Base-by-base conservation (phyloP, 768 basidiomycete genomes). In the Mycena rebaudengoi region DNA sequence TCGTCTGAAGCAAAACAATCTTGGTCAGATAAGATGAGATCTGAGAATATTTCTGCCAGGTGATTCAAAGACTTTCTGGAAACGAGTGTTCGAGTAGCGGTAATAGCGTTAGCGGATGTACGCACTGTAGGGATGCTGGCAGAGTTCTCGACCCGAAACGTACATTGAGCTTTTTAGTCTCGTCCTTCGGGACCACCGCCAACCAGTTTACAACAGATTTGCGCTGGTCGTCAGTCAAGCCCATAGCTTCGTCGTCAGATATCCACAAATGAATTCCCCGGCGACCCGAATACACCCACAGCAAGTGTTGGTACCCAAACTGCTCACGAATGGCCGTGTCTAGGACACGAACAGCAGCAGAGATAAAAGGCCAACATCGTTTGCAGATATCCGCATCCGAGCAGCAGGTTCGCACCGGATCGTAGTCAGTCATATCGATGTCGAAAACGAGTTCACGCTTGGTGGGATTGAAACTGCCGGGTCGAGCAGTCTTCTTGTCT, bases 401-500 rank as follows among this genome's bases (percentile, higher is more conserved):
- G 79, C 98, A 99, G 77, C 98, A 99, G 1, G 96, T 98, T 48
- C 98, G 90, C 71, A 99, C 87, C 44, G 89, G 83, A 74, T 99
- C 97, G 78, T 99, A 99, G 78, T 99, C 98, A 16, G 98, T 97
- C 98, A 99, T 98, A 78, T 99, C 98, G 74, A 99, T 98, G 87
- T 99, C 98, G 74, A 99, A 98, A 0, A 99, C 97, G 41, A 99
- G 90, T 75, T 99, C 98, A 61, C 98, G 91, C 66, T 88, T 86
- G 32, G 86, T 74, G 0, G 98, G 95, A 43, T 84, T 81, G 68
- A 98, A 89, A n/a, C 89, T 80, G 12, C 88, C 87, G 11, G 80
- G 70, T 7, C 82, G 79, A 16, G 94, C 82, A 0, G 92, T 90
- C 72, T 96, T 96, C 74, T 87, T 91, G 81, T 98, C 97, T 71